These are phyloP conservation scores for Orbilia javanica DNA, from an alignment of 2,329 filamentous ascomycete genomes.

Conservation along the genomic window DNA sequence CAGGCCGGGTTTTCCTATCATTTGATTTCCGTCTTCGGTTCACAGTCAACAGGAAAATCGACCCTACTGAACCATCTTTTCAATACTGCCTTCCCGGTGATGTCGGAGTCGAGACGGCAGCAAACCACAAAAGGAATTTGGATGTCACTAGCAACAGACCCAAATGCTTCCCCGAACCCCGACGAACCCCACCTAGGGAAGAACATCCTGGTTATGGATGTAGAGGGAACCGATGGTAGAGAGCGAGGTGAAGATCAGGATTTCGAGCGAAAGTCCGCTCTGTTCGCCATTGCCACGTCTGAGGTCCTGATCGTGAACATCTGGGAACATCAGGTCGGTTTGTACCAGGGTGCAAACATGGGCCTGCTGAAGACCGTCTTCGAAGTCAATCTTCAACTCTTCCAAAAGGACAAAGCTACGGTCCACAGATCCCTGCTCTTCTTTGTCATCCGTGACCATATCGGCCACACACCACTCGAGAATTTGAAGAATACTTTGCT, in stretches of 20 bases:
- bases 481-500: constrained; percentile 92
- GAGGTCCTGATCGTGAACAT: constrained; percentile 99
- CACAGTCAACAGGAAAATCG: constrained; percentile 98
- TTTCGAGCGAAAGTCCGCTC: constrained; percentile 96
- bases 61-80: constrained; percentile 96
- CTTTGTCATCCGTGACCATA: constrained; percentile 97
- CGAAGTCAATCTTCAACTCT: constrained; percentile 96
- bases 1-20: constrained; percentile 98
- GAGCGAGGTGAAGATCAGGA: constrained; percentile 98
- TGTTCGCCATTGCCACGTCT: constrained; percentile 96
- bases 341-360: constrained; percentile 99
- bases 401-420: constrained; percentile 92
- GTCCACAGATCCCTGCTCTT: constrained; percentile 92
- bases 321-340: constrained; percentile 97
- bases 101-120: constrained; percentile 92
- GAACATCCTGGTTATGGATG: constrained; percentile 99
- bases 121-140: constrained; percentile 99
- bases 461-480: constrained; percentile 88
- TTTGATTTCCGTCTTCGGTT: constrained; percentile 98
- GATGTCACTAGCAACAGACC: constrained; percentile 95
- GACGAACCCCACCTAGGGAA: constrained; percentile 81
- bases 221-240: constrained; percentile 95
- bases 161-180: constrained; percentile 66
- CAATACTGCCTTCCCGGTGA: constrained; percentile 94
- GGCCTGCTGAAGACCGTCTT: constrained; percentile 98